Evolutionary conservation across 768 basidiomycete species (phyloP), one percentile per base, ranked within the genome.

Genomic region (Calocybe indica): DNA sequence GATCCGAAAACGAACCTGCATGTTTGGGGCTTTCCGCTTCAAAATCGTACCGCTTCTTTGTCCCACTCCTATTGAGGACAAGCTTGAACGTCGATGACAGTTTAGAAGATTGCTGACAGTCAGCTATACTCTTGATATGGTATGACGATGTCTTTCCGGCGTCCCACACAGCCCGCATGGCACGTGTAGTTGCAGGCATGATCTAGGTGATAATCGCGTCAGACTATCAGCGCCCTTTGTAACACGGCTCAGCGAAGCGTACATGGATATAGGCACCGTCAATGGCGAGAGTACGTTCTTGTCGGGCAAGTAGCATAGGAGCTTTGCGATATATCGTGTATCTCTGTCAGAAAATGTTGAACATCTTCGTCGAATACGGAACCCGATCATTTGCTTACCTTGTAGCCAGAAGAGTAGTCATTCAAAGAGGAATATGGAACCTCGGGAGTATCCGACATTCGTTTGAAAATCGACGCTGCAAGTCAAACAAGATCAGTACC

Each of bases 211-310:
- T 30, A 32, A 22, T 37, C n/a, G 9, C 35, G 9, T 59, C 49
- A 59, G 14, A 11, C 36, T 3, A 58, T 13, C 15, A 33, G 5
- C 32, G 12, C 7, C n/a, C n/a, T 22, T 22, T 4, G 22, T 37
- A 32, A 32, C 3, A 5, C 9, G 11, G 10, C 38, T 22, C 11
- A 22, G 11, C 6, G 38, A 32, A 14, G 62, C 79, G 51, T 49
- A 92, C 90, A 61, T 93, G 90, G 33, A 96, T 82, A 57, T 97
- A 97, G 53, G 84, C 89, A 3, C 93, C 93, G 63, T 99, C 96
- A 52, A 98, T 90, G 10, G 95, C 94, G 1, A 99, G 76, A 1
- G 83, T 82, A 5, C 94, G 82, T 61, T 95, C 92, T 55, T 93
- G 92, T 14, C 92, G 80, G 3, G 89, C 83, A 40, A 98, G 83